Evolutionary conservation across 2,329 filamentous ascomycete species (phyloP), one percentile per base, ranked within the genome.

Genomic region (Phialemonium atrogriseum): DNA sequence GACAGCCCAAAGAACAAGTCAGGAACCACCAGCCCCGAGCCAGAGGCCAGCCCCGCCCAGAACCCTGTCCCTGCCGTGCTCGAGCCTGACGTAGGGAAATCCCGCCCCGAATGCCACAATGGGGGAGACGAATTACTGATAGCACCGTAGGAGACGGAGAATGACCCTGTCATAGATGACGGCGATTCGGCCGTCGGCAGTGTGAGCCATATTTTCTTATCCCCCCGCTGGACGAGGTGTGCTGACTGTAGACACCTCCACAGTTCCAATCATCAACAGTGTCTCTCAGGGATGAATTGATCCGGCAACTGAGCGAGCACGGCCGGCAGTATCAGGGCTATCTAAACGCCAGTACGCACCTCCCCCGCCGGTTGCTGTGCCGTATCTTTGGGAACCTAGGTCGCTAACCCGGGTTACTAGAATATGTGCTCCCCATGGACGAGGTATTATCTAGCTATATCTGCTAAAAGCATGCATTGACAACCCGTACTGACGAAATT

Each of bases 341-440:
- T 39, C 47, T 47, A 28, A 37, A 43, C 18, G 49, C 47, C 23
- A 51, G 46, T 51, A 28, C 22, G 44, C n/a, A n/a, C n/a, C n/a
- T n/a, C n/a, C n/a, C n/a, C n/a, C n/a, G n/a, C n/a, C n/a, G n/a
- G n/a, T n/a, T n/a, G n/a, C n/a, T n/a, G n/a, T n/a, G n/a, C n/a
- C n/a, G n/a, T n/a, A n/a, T n/a, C n/a, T n/a, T n/a, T n/a, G n/a
- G n/a, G n/a, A n/a, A n/a, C n/a, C n/a, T n/a, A n/a, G n/a, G n/a
- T n/a, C n/a, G n/a, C n/a, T n/a, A n/a, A n/a, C n/a, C n/a, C n/a
- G n/a, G n/a, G n/a, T n/a, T 35, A 9, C 15, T 15, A 54, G 43
- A 45, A 43, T 50, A 50, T 35, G 39, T 48, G 2, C 30, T 49
- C 9, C 45, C 45, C 5, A 50, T 48, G 32, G 47, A 52, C 34